Conservation (phyloP, 768 basidiomycete genomes). For the Paxillus rubicundulus region DNA sequence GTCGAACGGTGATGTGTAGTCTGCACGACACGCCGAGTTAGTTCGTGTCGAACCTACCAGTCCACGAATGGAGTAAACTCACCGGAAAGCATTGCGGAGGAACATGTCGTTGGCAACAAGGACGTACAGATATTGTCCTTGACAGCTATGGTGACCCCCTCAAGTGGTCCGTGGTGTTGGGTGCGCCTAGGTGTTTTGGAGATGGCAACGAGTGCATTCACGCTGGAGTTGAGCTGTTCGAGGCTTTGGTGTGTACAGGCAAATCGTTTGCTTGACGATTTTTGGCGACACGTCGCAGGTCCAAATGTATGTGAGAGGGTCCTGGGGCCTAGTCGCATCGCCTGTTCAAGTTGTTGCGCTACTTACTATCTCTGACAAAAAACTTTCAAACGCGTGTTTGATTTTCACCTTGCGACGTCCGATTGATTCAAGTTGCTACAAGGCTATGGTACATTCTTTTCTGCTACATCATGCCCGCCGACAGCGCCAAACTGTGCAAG, state of each 20-base stretch:
- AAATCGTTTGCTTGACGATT: background rate
- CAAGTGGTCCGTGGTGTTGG: constrained; percentile 28
- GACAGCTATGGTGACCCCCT: constrained; percentile 57
- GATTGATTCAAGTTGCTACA: no score
- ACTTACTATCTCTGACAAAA: background rate
- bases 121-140: constrained; percentile 87
- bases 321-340: background rate
- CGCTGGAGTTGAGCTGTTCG: constrained; percentile 30
- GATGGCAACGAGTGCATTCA: constrained; percentile 56
- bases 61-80: constrained; percentile 7
- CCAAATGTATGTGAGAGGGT: background rate
- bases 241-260: constrained; percentile 7
- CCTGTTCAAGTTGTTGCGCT: no score
- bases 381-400: no score
- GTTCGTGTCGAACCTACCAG: background rate
- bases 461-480: no score
- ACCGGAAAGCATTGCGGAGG: constrained; percentile 74
- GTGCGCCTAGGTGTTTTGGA: background rate
- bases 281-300: background rate
- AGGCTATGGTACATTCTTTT: no score
- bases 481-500: no score
- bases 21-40: constrained; percentile 35
- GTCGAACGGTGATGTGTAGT: constrained; percentile 77
- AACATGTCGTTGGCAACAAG: constrained; percentile 68
- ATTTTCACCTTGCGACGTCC: no score